Base-by-base conservation (phyloP, 2,329 filamentous ascomycete genomes). In the Penicillium nordicum region DNA sequence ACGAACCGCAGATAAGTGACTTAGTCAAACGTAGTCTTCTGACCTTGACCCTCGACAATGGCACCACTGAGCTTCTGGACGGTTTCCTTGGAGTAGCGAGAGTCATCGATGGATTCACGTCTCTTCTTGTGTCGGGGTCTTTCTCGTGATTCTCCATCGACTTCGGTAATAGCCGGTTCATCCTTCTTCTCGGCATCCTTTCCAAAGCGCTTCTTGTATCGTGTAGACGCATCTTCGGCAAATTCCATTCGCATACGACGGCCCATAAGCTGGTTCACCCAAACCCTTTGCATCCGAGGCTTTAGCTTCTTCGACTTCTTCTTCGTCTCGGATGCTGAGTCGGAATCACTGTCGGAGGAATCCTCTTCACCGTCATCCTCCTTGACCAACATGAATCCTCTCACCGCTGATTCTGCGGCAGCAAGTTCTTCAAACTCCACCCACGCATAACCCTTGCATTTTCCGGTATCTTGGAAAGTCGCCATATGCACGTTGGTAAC, bases 361-460 rank as follows among this genome's bases (percentile, higher is more conserved):
- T 85, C 82, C 7, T 83, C 86, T n/a, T 76, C 72, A 21, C 75
- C 72, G 25, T 78, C 79, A 2, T 79, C 72, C 57, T 78, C 73
- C 50, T 74, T 65, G 34, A 92, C 82, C 76, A 86, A 85, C 58
- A 91, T 82, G 67, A 89, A 97, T 0, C 93, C 93, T 70, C 86
- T 87, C 62, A 96, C 91, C 4, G 89, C 90, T 67, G 82, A 83
- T 48, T 87, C 84, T 0, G 91, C 91, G 0, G 88, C 84, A 55
- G 89, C 86, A 11, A 92, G 70, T 49, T 92, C 86, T 70, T 88
- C 87, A 75, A 97, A 99, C 59, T 90, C 90, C 59, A 99, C 86
- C 92, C 94, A 99, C 6, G 88, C 94, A 76, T 88, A 99, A 18
- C 94, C 95, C 78, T 97, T 97, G 80, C 94, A 99, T 78, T 97